Percentiles rank a stretch among this genome's conserved stretches.
Conservation (phyloP, 176 grass and related monocot species). For the Cenchrus americanus region DNA sequence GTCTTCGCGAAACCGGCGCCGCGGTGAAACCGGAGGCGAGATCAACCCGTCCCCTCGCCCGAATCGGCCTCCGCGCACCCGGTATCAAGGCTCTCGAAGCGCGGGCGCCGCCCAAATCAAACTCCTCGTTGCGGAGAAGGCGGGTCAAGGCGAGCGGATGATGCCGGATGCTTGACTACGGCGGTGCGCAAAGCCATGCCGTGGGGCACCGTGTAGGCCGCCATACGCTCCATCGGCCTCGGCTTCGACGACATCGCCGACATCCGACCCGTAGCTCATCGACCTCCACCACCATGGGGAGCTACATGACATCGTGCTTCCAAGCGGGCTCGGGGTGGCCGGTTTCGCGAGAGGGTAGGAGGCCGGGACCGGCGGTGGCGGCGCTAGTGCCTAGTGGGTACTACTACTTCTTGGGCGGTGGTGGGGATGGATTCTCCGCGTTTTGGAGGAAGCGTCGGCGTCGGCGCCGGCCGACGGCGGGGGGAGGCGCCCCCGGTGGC, state of each 20-base stretch:
- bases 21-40: too few species aligned
- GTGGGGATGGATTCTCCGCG: too few species aligned
- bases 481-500: too few species aligned
- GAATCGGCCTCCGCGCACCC: neutral
- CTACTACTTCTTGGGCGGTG: too few species aligned
- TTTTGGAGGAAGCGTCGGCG: too few species aligned
- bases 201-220: constrained; percentile 50
- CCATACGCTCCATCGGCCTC: constrained; percentile 75
- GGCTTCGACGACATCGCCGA: constrained; percentile 81
- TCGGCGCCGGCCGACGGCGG: too few species aligned
- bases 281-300: constrained; percentile 57
- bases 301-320: constrained; percentile 71
- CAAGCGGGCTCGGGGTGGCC: constrained; percentile 54
- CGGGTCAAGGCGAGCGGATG: neutral
- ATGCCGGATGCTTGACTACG: neutral
- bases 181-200: constrained; percentile 17
- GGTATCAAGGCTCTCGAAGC: neutral
- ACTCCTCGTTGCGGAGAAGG: neutral
- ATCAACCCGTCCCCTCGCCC: neutral
- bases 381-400: too few species aligned
- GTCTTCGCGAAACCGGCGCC: too few species aligned
- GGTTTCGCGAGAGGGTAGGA: too few species aligned
- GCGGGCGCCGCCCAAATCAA: neutral
- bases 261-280: constrained; percentile 74
- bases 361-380: too few species aligned